These are phyloP conservation scores for Lagerstroemia fauriei DNA, from an alignment of 441 rosid species.

Conservation along the genomic window DNA sequence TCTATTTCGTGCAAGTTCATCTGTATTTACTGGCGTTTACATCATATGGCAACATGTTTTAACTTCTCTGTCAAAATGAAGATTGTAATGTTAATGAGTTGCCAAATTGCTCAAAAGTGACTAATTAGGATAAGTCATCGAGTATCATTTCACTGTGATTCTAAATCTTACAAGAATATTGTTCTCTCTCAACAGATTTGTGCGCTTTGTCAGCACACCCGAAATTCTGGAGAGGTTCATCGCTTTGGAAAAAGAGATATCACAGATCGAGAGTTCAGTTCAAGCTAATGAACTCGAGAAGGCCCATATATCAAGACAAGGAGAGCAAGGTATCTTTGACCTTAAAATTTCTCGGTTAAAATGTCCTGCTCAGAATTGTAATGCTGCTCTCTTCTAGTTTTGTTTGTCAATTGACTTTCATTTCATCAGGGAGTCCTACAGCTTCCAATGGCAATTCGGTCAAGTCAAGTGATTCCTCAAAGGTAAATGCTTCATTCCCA, in stretches of 20 bases:
- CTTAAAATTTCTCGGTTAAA: background rate
- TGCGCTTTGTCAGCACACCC: slow-evolving; percentile 78
- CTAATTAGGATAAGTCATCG: background rate
- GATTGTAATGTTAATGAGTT: background rate
- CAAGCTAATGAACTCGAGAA: slow-evolving; percentile 52
- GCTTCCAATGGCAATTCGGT: slow-evolving; percentile 28
- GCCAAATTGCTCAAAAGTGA: background rate
- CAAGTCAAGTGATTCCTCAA: slow-evolving; percentile 53
- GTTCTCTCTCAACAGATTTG: slow-evolving; percentile 52
- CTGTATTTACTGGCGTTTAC: background rate
- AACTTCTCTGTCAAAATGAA: background rate
- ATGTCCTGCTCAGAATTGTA: background rate
- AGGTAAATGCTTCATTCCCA: slow-evolving; percentile 37
- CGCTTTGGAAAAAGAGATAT: slow-evolving; percentile 66
- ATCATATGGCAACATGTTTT: background rate
- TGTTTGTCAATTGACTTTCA: slow-evolving; percentile 15
- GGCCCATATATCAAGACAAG: slow-evolving; percentile 30
- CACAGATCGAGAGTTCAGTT: slow-evolving; percentile 64
- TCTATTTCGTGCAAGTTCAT: background rate
- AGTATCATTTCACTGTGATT: background rate
- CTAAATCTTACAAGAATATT: background rate
- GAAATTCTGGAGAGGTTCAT: slow-evolving; percentile 83
- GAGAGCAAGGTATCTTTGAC: slow-evolving; percentile 48
- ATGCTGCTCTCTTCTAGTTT: slow-evolving; percentile 6
- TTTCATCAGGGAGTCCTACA: slow-evolving; percentile 38